phyloP scores from a whole-genome alignment of 2,329 filamentous ascomycete species.

The Falciphora oryzae region DNA sequence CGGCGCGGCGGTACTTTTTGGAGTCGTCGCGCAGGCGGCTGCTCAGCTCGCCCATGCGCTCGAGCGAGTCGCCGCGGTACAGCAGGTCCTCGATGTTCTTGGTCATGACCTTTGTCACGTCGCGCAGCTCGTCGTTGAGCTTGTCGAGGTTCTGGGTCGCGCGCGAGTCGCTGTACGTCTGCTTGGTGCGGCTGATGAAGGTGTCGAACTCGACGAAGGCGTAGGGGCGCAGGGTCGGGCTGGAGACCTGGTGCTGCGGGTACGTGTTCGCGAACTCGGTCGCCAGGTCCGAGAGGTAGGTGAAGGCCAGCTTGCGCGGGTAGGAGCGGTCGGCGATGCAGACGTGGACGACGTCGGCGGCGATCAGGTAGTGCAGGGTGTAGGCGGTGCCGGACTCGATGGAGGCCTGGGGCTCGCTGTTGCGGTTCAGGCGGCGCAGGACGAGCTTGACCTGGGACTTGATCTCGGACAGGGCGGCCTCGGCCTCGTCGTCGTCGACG shows the following conservation, averaged over 20 bases:
- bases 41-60: conserved; percentile 95
- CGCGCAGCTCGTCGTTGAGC: conserved; percentile 92
- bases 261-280: conserved; percentile 89
- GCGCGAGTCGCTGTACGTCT: conserved; percentile 87
- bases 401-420: conserved; percentile 82
- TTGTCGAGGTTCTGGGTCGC: conserved; percentile 90
- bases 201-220: conserved; percentile 98
- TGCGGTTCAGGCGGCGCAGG: conserved; percentile 79
- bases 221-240: conserved; percentile 75
- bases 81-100: conserved; percentile 99
- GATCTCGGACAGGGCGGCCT: conserved; percentile 74
- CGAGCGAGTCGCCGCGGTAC: conserved; percentile 88
- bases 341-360: conserved; percentile 79
- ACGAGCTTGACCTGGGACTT: conserved; percentile 89
- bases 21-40: conserved; percentile 83
- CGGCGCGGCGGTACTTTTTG: conserved; percentile 88
- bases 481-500: conserved; percentile 85
- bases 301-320: conserved; percentile 96
- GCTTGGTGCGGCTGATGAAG: conserved; percentile 88
- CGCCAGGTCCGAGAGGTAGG: conserved; percentile 89
- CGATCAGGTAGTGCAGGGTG: conserved; percentile 83
- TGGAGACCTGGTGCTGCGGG: conserved; percentile 65
- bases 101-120: conserved; percentile 99
- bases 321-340: conserved; percentile 92
- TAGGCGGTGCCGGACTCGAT: conserved; percentile 75